Evolutionary conservation across 345 rosid genomes (phyloP).

Genomic region (Microthlaspi erraticum): DNA sequence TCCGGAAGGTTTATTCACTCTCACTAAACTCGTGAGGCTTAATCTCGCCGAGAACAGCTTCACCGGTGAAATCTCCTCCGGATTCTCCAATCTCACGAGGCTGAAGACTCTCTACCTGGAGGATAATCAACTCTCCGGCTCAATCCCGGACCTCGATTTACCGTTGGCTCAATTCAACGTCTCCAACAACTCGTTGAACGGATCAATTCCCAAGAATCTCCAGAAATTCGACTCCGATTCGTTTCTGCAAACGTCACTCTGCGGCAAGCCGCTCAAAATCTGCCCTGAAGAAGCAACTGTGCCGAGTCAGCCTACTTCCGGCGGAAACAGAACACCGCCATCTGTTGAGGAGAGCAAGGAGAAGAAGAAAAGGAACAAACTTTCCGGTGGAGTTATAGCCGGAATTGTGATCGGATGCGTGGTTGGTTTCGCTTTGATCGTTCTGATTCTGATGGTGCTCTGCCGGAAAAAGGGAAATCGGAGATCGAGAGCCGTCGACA

Average conservation of each 20-base stretch:
- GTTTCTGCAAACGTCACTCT: slow-evolving; percentile 71
- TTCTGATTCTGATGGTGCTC: slow-evolving; percentile 49
- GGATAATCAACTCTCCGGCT: slow-evolving; percentile 65
- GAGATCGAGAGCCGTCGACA: slow-evolving; percentile 53
- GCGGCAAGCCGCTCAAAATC: slow-evolving; percentile 60
- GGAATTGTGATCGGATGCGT: slow-evolving; percentile 71
- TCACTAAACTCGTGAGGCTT: slow-evolving; percentile 65
- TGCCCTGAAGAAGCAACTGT: slow-evolving; percentile 52
- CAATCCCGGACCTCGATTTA: slow-evolving; percentile 56
- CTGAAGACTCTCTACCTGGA: slow-evolving; percentile 72
- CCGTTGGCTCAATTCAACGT: slow-evolving; percentile 74
- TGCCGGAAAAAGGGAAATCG: slow-evolving; percentile 49
- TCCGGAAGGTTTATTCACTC: slow-evolving; percentile 54
- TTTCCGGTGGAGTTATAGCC: slow-evolving; percentile 73
- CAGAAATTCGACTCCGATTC: slow-evolving; percentile 51
- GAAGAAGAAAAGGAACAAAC: slow-evolving; percentile 32
- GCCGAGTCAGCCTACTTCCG: slow-evolving; percentile 56
- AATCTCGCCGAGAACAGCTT: slow-evolving; percentile 69
- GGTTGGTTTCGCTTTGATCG: slow-evolving; percentile 53
- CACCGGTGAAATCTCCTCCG: slow-evolving; percentile 61
- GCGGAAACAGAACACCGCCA: slow-evolving; percentile 37
- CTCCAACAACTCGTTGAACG: slow-evolving; percentile 71
- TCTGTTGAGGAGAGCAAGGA: slow-evolving; percentile 7
- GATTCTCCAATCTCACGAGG: slow-evolving; percentile 61
- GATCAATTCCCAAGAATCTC: slow-evolving; percentile 66